phyloP scores from a whole-genome alignment of 257 asterid genomes.

The Fraxinus pennsylvanica region DNA sequence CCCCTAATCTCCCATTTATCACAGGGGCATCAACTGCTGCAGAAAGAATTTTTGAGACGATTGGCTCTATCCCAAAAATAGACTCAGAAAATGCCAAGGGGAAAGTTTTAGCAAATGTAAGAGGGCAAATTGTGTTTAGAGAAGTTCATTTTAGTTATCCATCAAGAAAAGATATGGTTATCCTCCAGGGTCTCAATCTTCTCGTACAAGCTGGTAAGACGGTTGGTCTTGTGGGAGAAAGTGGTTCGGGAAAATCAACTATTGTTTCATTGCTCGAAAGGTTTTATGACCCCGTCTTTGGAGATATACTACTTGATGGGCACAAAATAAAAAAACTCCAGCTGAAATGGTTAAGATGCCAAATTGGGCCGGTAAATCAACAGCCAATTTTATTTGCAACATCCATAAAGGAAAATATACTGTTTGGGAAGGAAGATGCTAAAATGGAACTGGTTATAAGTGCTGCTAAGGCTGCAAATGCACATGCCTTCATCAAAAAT shows the following conservation, averaged over 20 bases:
- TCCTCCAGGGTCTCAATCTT: slow-evolving; percentile 57
- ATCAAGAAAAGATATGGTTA: slow-evolving; percentile 52
- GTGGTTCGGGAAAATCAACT: slow-evolving; percentile 84
- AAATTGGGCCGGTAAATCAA: slow-evolving; percentile 75
- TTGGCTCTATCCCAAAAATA: slow-evolving; percentile 51
- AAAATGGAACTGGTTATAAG: slow-evolving; percentile 45
- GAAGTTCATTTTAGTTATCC: slow-evolving; percentile 71
- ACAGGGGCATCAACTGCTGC: slow-evolving; percentile 58
- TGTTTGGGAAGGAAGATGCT: slow-evolving; percentile 70
- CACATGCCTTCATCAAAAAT: slow-evolving; percentile 61
- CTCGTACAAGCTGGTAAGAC: slow-evolving; percentile 52
- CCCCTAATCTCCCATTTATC: slow-evolving; percentile 49
- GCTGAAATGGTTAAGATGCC: slow-evolving; percentile 74
- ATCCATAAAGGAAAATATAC: slow-evolving; percentile 62
- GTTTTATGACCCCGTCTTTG: slow-evolving; percentile 64
- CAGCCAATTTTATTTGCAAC: slow-evolving; percentile 79
- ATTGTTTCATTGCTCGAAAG: slow-evolving; percentile 64
- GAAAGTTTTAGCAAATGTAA: slow-evolving; percentile 38
- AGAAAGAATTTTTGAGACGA: slow-evolving; percentile 50
- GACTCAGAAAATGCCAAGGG: slow-evolving; percentile 50
- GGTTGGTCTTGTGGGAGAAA: slow-evolving; percentile 76
- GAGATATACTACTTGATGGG: slow-evolving; percentile 70
- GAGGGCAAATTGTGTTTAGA: slow-evolving; percentile 66
- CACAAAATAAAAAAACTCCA: slow-evolving; percentile 45
- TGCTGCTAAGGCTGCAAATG: slow-evolving; percentile 73